These are phyloP conservation scores for Penicillium riverlandense DNA, from an alignment of 495 filamentous ascomycete genomes.

Conservation along the genomic window DNA sequence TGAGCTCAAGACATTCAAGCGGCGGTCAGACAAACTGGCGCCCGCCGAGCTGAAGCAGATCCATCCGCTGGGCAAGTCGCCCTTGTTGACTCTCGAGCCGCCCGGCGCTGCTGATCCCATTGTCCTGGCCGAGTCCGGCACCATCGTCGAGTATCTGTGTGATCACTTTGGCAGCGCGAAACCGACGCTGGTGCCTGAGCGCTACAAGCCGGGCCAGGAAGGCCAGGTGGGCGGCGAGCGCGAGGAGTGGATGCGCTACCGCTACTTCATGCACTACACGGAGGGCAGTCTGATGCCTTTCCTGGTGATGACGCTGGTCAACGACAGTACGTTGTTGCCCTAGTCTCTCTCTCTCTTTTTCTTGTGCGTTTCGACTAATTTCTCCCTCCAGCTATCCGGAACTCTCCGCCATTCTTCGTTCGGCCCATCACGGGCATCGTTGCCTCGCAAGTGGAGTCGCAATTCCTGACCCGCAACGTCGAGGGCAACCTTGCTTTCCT, in stretches of 20 bases:
- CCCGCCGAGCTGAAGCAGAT: conserved; percentile 65
- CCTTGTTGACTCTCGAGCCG: conserved; percentile 56
- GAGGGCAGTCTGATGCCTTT: conserved; percentile 75
- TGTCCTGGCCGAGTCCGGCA: conserved; percentile 72
- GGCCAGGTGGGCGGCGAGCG: conserved; percentile 59
- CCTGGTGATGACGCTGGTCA: conserved; percentile 51
- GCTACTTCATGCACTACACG: conserved; percentile 74
- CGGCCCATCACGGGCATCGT: conserved; percentile 65
- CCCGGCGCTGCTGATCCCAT: conserved; percentile 41
- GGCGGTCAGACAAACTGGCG: conserved; percentile 53
- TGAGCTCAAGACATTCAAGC: conserved; percentile 67
- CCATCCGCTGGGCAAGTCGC: conserved; percentile 82
- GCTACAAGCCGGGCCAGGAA: conserved; percentile 45
- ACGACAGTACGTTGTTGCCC: conserved; percentile 41
- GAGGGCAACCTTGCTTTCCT: conserved; percentile 62
- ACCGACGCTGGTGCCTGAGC: conserved; percentile 52
- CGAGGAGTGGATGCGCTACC: conserved; percentile 68
- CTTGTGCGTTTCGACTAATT: neutral
- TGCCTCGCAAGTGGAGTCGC: conserved; percentile 49
- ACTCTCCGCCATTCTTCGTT: conserved; percentile 74
- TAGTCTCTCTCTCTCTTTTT: neutral
- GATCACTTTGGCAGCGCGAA: conserved; percentile 55
- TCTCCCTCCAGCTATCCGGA: conserved; percentile 46
- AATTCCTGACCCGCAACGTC: conserved; percentile 58
- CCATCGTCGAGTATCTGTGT: conserved; percentile 72